Evolutionary conservation across 129 eudicot genomes (phyloP), one percentile per base, ranked within the genome.

Genomic region (Arctium minus): DNA sequence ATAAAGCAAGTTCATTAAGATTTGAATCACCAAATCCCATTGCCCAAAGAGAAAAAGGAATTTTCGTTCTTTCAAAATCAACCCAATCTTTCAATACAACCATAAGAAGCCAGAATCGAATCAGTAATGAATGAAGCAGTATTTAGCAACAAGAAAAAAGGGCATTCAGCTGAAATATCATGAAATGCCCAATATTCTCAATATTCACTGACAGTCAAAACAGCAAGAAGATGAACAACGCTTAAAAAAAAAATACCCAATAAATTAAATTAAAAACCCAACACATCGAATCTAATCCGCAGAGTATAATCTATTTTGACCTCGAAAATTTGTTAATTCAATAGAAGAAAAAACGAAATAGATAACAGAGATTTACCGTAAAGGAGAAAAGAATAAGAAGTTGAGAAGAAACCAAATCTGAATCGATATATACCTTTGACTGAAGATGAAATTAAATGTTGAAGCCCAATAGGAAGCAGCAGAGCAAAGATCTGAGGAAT

Each of bases 391-490:
- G 4, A 71, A 11, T 22, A 38, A 67, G 11, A 50, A 32, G 9
- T 18, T 17, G 30, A 72, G 48, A 72, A 72, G 75, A 72, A 72
- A 72, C 35, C 69, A 73, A 42, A 70, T 70, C 72, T 53, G 72
- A 84, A 84, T 31, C 40, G 46, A 70, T 62, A 30, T 17, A 42
- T 79, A 73, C 87, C 79, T 84, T 84, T 72, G 75, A 65, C 62
- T 18, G 75, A 81, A 81, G 31, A 27, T 30, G 78, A 73, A 44
- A 67, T 22, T 17, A n/a, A 35, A 44, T 1, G 50, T 13, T 33
- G 56, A 81, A 81, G 60, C 33, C 62, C 37, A 44, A 31, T 29
- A 30, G 22, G 70, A 48, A 80, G 46, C 73, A 65, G 64, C 29
- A 48, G 37, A 4, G 65, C 67, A 32, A 81, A 69, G 81, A 32